Conservation (phyloP, 2,329 filamentous ascomycete genomes). For the Bipolaris sorokiniana region DNA sequence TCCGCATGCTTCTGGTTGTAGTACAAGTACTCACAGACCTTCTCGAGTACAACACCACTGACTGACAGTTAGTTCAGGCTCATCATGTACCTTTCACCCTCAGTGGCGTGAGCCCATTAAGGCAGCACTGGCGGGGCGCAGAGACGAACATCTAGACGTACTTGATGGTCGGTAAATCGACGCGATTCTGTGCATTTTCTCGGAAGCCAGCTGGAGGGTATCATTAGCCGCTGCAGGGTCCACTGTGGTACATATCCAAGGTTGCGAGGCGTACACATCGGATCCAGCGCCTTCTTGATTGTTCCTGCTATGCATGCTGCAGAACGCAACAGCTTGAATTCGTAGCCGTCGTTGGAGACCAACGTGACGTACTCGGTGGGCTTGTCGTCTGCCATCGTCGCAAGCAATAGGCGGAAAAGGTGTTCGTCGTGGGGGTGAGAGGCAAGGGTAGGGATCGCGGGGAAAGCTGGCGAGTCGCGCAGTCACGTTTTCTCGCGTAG, state of each 20-base stretch:
- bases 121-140: neutral
- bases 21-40: slow-evolving; percentile 82
- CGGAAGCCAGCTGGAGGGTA: slow-evolving; percentile 62
- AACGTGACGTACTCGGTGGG: slow-evolving; percentile 76
- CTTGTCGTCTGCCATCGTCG: slow-evolving; percentile 30
- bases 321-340: slow-evolving; percentile 76
- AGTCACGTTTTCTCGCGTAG: slow-evolving; percentile 37
- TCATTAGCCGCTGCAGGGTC: neutral
- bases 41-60: slow-evolving; percentile 77
- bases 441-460: slow-evolving; percentile 9
- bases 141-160: slow-evolving; percentile 48
- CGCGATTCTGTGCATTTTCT: slow-evolving; percentile 69
- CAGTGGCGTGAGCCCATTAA: neutral
- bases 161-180: slow-evolving; percentile 76
- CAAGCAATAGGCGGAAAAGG: neutral
- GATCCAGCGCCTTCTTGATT: slow-evolving; percentile 77
- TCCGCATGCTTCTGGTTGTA: slow-evolving; percentile 78
- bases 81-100: neutral
- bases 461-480: slow-evolving; percentile 23
- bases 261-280: slow-evolving; percentile 60
- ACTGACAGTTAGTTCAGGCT: slow-evolving; percentile 2
- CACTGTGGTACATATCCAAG: neutral
- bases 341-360: slow-evolving; percentile 75
- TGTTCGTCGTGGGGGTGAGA: neutral
- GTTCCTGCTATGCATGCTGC: slow-evolving; percentile 72